Percentiles rank a stretch among this genome's conserved stretches.
phyloP scores from a whole-genome alignment of 2,329 filamentous ascomycete species.

The Chaetomiaceae sp. region DNA sequence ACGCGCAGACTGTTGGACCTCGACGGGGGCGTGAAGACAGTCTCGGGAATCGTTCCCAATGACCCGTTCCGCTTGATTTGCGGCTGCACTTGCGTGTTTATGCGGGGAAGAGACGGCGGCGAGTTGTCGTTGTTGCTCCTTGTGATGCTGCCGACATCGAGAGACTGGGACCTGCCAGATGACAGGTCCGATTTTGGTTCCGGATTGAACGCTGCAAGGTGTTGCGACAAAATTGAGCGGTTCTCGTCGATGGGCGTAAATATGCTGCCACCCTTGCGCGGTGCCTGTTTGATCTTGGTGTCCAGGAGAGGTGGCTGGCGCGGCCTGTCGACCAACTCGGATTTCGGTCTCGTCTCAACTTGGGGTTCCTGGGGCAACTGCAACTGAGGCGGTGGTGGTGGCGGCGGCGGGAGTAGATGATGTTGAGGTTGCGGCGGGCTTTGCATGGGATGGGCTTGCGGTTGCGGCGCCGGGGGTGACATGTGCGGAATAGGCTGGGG shows the following conservation, averaged over 20 bases:
- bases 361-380: slow-evolving; percentile 46
- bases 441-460: slow-evolving; percentile 29
- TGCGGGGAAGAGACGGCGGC: slow-evolving; percentile 48
- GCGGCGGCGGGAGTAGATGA: slow-evolving; percentile 31
- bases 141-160: slow-evolving; percentile 56
- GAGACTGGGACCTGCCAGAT: slow-evolving; percentile 55
- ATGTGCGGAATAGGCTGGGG: slow-evolving; percentile 52
- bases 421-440: slow-evolving; percentile 31
- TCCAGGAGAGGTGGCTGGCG: slow-evolving; percentile 44
- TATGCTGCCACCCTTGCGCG: slow-evolving; percentile 83
- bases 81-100: slow-evolving; percentile 44
- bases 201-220: slow-evolving; percentile 64
- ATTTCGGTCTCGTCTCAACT: slow-evolving; percentile 46
- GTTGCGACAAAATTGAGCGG: slow-evolving; percentile 79
- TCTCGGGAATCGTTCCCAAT: slow-evolving; percentile 61
- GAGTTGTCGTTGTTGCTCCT: slow-evolving; percentile 49
- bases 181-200: slow-evolving; percentile 41
- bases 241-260: slow-evolving; percentile 97
- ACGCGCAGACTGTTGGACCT: slow-evolving; percentile 71
- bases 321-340: slow-evolving; percentile 39
- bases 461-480: slow-evolving; percentile 37
- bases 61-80: slow-evolving; percentile 45
- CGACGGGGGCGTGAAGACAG: slow-evolving; percentile 62
- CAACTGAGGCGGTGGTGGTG: slow-evolving; percentile 28
- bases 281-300: slow-evolving; percentile 58